A percentile compares a stretch with the other conserved stretches of the same genome.
Conservation (phyloP, 2,329 filamentous ascomycete species). For the Alternaria sp. region DNA sequence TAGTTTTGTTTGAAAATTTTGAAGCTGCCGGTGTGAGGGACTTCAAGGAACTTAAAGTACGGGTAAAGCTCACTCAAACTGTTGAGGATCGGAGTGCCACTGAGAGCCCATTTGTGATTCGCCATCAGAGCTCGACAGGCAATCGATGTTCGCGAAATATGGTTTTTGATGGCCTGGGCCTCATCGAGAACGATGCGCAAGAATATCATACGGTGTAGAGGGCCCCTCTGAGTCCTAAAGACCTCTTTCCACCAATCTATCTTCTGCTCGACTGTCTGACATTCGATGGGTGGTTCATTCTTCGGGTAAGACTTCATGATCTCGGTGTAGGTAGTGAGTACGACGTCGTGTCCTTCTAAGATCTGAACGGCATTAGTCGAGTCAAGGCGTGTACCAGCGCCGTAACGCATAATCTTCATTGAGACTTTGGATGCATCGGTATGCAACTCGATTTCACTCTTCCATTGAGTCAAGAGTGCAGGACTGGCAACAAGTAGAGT, state of each 20-base stretch:
- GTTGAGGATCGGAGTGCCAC: conserved; percentile 56
- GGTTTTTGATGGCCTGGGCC: conserved; percentile 65
- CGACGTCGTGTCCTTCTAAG: conserved; percentile 40
- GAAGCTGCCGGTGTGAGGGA: conserved; percentile 53
- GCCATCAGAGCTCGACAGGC: conserved; percentile 56
- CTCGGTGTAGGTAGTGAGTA: conserved; percentile 57
- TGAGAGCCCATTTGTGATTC: conserved; percentile 54
- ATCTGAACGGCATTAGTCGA: conserved; percentile 25
- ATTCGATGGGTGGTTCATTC: conserved; percentile 48
- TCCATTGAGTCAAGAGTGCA: conserved; percentile 55
- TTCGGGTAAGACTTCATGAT: conserved; percentile 56
- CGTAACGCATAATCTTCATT: conserved; percentile 40
- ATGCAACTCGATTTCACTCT: conserved; percentile 44
- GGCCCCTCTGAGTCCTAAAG: conserved; percentile 45
- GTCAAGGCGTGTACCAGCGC: conserved; percentile 35
- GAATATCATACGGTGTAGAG: conserved; percentile 46
- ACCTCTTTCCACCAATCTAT: conserved; percentile 51
- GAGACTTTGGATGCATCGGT: conserved; percentile 19
- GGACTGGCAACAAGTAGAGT: conserved; percentile 57
- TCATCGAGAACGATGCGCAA: conserved; percentile 66
- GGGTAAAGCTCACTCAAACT: conserved; percentile 43
- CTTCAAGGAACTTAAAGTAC: conserved; percentile 57
- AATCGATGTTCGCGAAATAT: conserved; percentile 52
- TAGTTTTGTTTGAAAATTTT: conserved; percentile 58
- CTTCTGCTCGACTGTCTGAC: conserved; percentile 51